Base-by-base conservation (phyloP, 1,139 yeast genomes). In the Hansenula sp. region DNA sequence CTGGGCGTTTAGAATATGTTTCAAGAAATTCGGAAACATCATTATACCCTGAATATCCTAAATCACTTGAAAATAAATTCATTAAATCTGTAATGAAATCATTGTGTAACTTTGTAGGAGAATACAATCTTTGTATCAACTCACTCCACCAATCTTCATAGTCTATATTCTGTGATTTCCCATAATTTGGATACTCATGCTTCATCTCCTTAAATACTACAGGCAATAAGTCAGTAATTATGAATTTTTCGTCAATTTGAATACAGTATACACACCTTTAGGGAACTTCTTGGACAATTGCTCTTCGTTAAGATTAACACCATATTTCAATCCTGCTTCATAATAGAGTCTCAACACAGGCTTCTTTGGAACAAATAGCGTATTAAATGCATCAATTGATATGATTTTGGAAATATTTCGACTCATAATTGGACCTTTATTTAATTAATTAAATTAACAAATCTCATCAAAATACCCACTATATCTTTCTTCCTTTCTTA, bases 381-480 rank as follows among this genome's bases (percentile, higher is more conserved):
- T 82, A 34, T 79, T 81, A 59, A 79, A 82, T 0, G 81, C 82
- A 60, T 82, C 90, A 45, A 82, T 71, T 1, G 88, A 77, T 0
- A 82, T 60, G 13, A 80, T 56, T 31, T 64, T 65, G 7, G 14
- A 17, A 6, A 16, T 11, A 5, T n/a, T 27, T n/a, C n/a, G n/a
- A n/a, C n/a, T 6, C 16, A 27, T 14, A 27, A 12, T 6, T 27
- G 16, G n/a, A n/a, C n/a, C n/a, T n/a, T n/a, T n/a, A n/a, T n/a
- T n/a, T n/a, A n/a, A n/a, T n/a, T n/a, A n/a, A n/a, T n/a, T n/a
- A n/a, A n/a, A n/a, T n/a, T n/a, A n/a, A n/a, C n/a, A n/a, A n/a
- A n/a, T n/a, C n/a, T n/a, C n/a, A n/a, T n/a, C n/a, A n/a, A n/a
- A n/a, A n/a, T n/a, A n/a, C n/a, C n/a, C n/a, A n/a, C n/a, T n/a